Conservation (phyloP, 495 filamentous ascomycete species). For the Chaetomium tenue region DNA sequence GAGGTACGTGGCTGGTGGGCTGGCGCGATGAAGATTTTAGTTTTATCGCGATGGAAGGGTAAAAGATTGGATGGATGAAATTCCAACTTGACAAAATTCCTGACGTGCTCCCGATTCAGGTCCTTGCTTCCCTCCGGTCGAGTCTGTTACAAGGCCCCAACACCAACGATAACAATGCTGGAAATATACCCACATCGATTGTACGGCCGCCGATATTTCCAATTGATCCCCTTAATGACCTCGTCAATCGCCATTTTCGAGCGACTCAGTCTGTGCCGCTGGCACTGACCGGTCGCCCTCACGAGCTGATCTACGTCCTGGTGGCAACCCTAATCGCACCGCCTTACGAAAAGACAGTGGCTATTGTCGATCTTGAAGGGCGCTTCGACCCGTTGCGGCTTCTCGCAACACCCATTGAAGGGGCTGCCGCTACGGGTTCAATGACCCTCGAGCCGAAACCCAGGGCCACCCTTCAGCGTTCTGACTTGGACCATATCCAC, state of each 20-base stretch:
- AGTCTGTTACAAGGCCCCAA: slow-evolving; percentile 29
- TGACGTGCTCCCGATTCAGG: slow-evolving; percentile 28
- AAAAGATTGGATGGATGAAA: slow-evolving; percentile 14
- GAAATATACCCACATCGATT: slow-evolving; percentile 8
- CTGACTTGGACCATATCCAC: slow-evolving; percentile 44
- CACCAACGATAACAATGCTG: slow-evolving; percentile 1
- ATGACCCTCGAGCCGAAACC: neutral
- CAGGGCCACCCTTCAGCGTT: neutral
- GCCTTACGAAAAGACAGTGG: slow-evolving; percentile 55
- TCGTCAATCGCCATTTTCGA: slow-evolving; percentile 42
- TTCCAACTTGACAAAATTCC: neutral
- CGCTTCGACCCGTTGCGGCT: slow-evolving; percentile 64
- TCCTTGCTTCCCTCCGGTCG: slow-evolving; percentile 50
- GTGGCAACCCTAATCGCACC: slow-evolving; percentile 58
- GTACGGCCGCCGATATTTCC: slow-evolving; percentile 35
- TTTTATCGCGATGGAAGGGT: neutral
- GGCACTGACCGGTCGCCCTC: slow-evolving; percentile 52
- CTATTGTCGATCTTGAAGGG: slow-evolving; percentile 68
- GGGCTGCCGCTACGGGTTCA: neutral
- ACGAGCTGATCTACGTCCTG: slow-evolving; percentile 67
- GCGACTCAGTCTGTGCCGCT: slow-evolving; percentile 39
- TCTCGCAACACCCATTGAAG: slow-evolving; percentile 17
- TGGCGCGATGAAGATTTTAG: no score
- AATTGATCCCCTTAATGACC: slow-evolving; percentile 42
- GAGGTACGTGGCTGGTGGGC: slow-evolving; percentile 43